phyloP scores from a whole-genome alignment of 345 rosid species.

The Xanthoceras sorbifolium region DNA sequence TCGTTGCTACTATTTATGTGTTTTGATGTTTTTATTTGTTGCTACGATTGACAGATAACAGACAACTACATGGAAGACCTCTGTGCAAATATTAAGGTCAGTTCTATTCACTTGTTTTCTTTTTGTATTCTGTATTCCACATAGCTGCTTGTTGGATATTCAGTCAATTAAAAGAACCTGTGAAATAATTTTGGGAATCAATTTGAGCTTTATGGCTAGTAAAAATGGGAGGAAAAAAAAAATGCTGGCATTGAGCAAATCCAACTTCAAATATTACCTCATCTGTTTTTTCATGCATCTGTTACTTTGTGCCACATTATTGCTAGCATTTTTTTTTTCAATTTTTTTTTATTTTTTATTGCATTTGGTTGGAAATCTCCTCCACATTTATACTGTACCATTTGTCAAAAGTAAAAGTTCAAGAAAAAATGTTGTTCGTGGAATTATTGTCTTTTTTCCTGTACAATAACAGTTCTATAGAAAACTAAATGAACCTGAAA shows the following conservation, averaged over 20 bases:
- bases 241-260: not conserved
- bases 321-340: not conserved
- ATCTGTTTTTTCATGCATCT: not conserved
- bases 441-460: not conserved
- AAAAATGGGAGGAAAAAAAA: not conserved
- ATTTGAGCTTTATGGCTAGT: not conserved
- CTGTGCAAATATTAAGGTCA: constrained; percentile 68
- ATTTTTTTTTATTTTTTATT: not conserved
- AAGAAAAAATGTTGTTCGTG: not conserved
- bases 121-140: not conserved
- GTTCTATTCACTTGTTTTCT: constrained; percentile 17
- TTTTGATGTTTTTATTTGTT: not conserved
- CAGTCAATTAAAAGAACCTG: not conserved
- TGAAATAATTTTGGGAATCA: not conserved
- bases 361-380: not conserved
- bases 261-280: not conserved
- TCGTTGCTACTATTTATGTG: not conserved
- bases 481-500: not conserved
- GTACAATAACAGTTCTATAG: not conserved
- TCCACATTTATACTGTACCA: not conserved
- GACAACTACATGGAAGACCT: constrained; percentile 78
- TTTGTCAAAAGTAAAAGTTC: not conserved
- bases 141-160: not conserved
- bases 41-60: constrained; percentile 43
- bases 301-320: not conserved